Evolutionary conservation across 2,329 filamentous ascomycete species (phyloP), one percentile per base, ranked within the genome.

Genomic region (Cephalotrichum gorgonifer): DNA sequence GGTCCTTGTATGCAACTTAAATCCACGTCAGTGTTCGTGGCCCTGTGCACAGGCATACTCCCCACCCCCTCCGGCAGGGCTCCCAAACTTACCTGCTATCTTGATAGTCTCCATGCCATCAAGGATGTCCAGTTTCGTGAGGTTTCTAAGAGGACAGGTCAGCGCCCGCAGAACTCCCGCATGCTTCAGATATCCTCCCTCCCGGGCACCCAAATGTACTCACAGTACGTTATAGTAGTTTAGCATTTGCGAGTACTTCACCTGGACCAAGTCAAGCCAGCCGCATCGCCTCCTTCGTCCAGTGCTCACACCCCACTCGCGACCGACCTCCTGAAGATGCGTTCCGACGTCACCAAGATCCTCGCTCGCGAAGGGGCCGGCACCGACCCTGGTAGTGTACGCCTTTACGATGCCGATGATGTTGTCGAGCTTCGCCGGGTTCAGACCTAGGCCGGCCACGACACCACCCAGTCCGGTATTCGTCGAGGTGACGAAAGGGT

Each of bases 71-170:
- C n/a, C n/a, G n/a, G n/a, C n/a, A n/a, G 22, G 22, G 30, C 43
- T 38, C 20, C 25, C 9, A 7, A 41, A 38, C 28, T 15, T 27
- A 45, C 27, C 43, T 25, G 50, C 38, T 31, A 51, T 42, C 64
- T 89, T 86, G 66, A 94, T 76, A 58, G 80, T 82, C 9, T 78
- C 72, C 62, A 95, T 88, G 28, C 78, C 78, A 61, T 89, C 85
- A 15, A 89, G 73, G 33, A 88, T 74, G 56, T 87, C 83, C 22
- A 86, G 74, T 64, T 80, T 47, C n/a, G 49, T 49, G 43, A 52
- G 25, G 28, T 49, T 49, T 15, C 47, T 49, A 31, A 17, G 30
- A 43, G 23, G 14, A 6, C 25, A 25, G 15, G 27, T 48, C 25
- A 48, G 27, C 27, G 33, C 11, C 22, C 28, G 26, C 43, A 17